Base-by-base conservation (phyloP, 257 asterid genomes). In the Solanum bulbocastanum region DNA sequence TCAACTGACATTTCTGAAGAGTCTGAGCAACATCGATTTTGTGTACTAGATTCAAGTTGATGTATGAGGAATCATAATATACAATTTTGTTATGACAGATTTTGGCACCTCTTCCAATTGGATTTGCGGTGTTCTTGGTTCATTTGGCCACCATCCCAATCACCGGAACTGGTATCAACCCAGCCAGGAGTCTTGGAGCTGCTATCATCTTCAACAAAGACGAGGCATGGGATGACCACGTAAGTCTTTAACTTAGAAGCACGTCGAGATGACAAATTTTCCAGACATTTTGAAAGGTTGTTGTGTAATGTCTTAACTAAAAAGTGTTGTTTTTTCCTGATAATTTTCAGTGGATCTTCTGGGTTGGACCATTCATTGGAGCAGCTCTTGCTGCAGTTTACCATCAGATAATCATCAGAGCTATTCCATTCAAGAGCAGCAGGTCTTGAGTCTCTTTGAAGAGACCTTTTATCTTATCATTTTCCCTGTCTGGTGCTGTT, bases 71-170 rank as follows among this genome's bases (percentile, higher is more conserved):
- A 76, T 22, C 58, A 39, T 76, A 76, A 58, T 58, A 58, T 20
- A 8, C 66, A 58, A 62, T 58, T 96, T 96, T 79, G 44, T 13
- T 3, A n/a, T 60, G 90, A 85, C 92, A 92, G 94, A 74, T 92
- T 85, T 84, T 92, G 92, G 94, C 94, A 56, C 94, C 94, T 52
- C 94, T 92, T 37, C 94, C 94, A 5, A 94, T 94, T 52, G 98
- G 98, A 44, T 94, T 94, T 32, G 95, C 98, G 7, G 96, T 94
- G 16, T 93, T 93, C 85, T 87, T 94, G 91, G 98, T 94, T 82
- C 98, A 94, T 73, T 86, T 94, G 94, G 98, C 98, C 66, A 94
- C 98, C 88, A 94, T 94, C 66, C 98, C 98, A n/a, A 92, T 94
- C 88, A 94, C 98, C 23, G 98, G 98, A 76, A 94, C 98, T 1